Conservation (phyloP, 805 yeast genomes). For the Metschnikowia sp. region DNA sequence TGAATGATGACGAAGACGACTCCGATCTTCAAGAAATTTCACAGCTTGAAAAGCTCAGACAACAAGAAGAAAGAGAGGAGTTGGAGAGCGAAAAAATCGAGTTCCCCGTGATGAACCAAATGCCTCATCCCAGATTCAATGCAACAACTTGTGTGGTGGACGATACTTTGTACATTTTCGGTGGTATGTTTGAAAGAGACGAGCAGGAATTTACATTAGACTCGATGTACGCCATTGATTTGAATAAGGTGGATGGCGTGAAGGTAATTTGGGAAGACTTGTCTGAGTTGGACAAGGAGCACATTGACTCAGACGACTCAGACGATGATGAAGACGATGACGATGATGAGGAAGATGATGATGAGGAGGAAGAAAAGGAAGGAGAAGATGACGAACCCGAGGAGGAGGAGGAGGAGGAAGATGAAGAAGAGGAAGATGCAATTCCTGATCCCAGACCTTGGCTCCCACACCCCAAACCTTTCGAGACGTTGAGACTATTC, state of each 20-base stretch:
- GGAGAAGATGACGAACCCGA: constrained; percentile 44
- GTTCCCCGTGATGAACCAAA: constrained; percentile 53
- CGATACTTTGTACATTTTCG: constrained; percentile 78
- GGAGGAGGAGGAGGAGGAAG: constrained; percentile 71
- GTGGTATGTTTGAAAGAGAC: constrained; percentile 87
- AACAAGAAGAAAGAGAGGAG: constrained; percentile 38
- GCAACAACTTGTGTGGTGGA: constrained; percentile 81
- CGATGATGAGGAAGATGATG: constrained; percentile 56
- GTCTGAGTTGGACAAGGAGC: constrained; percentile 50
- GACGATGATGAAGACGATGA: constrained; percentile 50
- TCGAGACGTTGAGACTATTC: constrained; percentile 79
- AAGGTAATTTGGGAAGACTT: constrained; percentile 89
- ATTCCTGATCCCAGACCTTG: constrained; percentile 92
- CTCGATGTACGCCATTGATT: constrained; percentile 80
- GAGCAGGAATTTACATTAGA: constrained; percentile 84
- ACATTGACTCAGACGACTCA: constrained; percentile 62
- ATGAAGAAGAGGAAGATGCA: constrained; percentile 57
- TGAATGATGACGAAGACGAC: constrained; percentile 55
- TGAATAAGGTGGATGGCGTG: constrained; percentile 84
- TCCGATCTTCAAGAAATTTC: constrained; percentile 34
- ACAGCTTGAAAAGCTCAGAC: constrained; percentile 34
- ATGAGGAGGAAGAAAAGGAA: constrained; percentile 43
- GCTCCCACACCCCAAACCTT: constrained; percentile 96
- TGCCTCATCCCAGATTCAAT: constrained; percentile 90
- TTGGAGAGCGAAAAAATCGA: constrained; percentile 42